phyloP scores from a whole-genome alignment of 305 asterid genomes.

The Solanum chacoense region DNA sequence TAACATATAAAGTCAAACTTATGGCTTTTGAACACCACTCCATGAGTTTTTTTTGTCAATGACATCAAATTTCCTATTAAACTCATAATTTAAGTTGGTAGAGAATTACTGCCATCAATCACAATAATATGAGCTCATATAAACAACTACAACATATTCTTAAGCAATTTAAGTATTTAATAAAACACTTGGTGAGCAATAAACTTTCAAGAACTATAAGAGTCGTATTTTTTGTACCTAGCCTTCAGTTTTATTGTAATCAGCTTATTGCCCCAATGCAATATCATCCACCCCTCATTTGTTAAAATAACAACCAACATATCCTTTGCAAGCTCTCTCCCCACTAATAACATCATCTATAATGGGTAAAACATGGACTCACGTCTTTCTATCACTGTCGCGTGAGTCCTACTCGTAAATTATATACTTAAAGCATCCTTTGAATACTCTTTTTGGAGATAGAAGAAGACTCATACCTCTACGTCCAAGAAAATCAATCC shows the following conservation, averaged over 20 bases:
- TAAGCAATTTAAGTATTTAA: not conserved
- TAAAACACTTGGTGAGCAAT: not conserved
- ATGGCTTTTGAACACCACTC: not conserved
- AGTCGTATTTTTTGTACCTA: not conserved
- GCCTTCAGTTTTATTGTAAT: not conserved
- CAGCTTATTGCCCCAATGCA: not conserved
- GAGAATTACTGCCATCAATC: not conserved
- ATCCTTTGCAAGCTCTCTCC: not conserved
- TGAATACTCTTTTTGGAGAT: not conserved
- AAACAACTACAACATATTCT: not conserved
- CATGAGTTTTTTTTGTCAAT: not conserved
- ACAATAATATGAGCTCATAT: not conserved
- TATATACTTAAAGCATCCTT: not conserved
- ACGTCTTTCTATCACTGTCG: not conserved
- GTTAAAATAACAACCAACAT: not conserved
- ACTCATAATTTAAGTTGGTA: not conserved
- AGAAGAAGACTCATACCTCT: not conserved
- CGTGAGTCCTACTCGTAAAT: not conserved
- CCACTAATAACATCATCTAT: not conserved
- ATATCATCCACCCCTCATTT: not conserved
- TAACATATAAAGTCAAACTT: not conserved
- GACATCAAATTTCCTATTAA: no score
- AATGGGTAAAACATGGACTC: not conserved
- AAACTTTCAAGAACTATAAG: not conserved
- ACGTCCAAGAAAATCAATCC: not conserved